Evolutionary conservation across 2,329 filamentous ascomycete species (phyloP), one percentile per base, ranked within the genome.

Genomic region (Emydomyces testavorans): DNA sequence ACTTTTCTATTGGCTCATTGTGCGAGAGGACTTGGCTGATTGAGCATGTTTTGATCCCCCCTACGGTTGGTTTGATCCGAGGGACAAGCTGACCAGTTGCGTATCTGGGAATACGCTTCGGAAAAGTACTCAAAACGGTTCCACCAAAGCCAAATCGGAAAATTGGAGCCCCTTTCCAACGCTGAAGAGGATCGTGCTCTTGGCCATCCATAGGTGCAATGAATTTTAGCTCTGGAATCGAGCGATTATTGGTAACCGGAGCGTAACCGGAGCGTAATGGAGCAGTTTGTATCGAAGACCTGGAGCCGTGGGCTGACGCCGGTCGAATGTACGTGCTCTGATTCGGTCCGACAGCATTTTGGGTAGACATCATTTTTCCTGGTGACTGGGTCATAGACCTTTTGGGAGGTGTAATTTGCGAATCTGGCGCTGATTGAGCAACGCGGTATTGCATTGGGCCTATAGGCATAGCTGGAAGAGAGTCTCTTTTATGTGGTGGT

Each of bases 131-230:
- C 2, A 93, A 74, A 8, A 95, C 70, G 1, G 78, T 77, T 10
- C 92, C 92, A 16, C 88, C 89, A 41, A 93, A 80, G 2, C 87
- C 88, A 82, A 93, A 98, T 1, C 77, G 78, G 58, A 96, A 82
- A 10, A 94, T 76, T 0, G 93, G 92, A 10, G 79, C 77, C 2
- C 93, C 93, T 66, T 84, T 88, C 92, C 92, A 98, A 55, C 92
- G 76, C 62, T 94, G 77, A 5, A 98, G 70, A 1, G 82, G 79
- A 66, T 98, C 92, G 15, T 79, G 67, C 58, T 71, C 69, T 31
- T 71, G 71, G 39, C 76, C 77, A 54, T 73, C 78, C 40, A 67
- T 68, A 3, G 78, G 79, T 4, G 68, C 57, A 44, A 80, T 73
- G 51, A 77, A 80, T 16, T 73, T 69, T 13, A 78, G 63, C 20